phyloP scores from a whole-genome alignment of 257 asterid species.

The Misopates orontium region DNA sequence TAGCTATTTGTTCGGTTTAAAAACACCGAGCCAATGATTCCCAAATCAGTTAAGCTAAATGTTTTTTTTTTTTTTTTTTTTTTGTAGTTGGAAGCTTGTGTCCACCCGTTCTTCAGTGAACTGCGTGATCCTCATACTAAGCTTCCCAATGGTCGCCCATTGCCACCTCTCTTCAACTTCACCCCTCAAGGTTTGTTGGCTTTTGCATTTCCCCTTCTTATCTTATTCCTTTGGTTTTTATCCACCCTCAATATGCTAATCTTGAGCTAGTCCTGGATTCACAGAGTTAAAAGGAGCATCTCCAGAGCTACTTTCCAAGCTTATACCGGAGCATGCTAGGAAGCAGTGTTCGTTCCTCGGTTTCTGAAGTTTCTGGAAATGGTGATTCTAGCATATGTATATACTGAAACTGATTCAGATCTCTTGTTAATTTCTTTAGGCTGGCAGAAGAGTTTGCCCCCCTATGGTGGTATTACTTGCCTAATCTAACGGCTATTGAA shows the following conservation, averaged over 20 bases:
- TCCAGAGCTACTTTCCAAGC: slow-evolving; percentile 54
- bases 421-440: slow-evolving; percentile 23
- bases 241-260: background rate
- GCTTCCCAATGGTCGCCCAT: background rate
- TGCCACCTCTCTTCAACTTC: background rate
- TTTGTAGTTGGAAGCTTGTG: background rate
- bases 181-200: background rate
- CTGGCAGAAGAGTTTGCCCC: slow-evolving; percentile 16
- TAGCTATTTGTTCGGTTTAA: background rate
- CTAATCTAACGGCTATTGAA: slow-evolving; percentile 24
- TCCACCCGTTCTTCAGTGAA: background rate
- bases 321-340: slow-evolving; percentile 76
- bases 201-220: too few relatives aligned
- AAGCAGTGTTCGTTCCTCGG: slow-evolving; percentile 52
- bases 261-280: background rate
- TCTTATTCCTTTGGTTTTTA: background rate
- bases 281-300: slow-evolving; percentile 81
- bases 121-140: background rate
- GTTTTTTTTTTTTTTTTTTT: background rate
- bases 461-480: slow-evolving; percentile 17
- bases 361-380: slow-evolving; percentile 30
- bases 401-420: slow-evolving; percentile 16
- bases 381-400: slow-evolving; percentile 28
- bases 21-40: too few relatives aligned
- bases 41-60: too few relatives aligned